Percentiles rank a stretch among this genome's conserved stretches.
These are phyloP conservation scores for Neckera pumila DNA, from an alignment of 225 moss, liverwort and hornwort species.

Conservation along the genomic window DNA sequence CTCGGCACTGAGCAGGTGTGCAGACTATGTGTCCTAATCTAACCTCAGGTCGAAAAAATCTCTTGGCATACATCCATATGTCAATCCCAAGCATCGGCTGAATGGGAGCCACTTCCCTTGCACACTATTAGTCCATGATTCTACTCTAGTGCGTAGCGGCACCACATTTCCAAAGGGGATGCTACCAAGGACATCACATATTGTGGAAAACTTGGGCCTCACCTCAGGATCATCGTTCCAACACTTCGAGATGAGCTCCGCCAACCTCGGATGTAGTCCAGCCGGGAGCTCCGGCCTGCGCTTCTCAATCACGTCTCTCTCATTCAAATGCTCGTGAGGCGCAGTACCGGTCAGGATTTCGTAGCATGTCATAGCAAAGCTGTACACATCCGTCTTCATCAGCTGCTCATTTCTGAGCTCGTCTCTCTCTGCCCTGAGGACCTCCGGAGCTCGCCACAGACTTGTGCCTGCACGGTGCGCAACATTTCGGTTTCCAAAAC, in stretches of 20 bases:
- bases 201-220: neutral
- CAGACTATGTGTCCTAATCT: neutral
- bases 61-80: neutral
- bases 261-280: neutral
- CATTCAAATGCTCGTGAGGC: neutral
- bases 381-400: slow-evolving; percentile 7
- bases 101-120: neutral
- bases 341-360: neutral
- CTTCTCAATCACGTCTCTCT: neutral
- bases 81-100: neutral
- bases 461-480: neutral
- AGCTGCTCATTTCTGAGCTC: neutral
- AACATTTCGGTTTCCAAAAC: neutral
- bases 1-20: neutral
- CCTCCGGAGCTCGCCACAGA: slow-evolving; percentile 5
- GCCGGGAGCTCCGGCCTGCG: neutral
- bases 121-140: neutral
- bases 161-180: neutral
- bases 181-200: neutral
- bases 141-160: neutral
- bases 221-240: neutral
- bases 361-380: slow-evolving; percentile 2
- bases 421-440: neutral
- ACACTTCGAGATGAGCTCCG: neutral
- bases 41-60: too few species aligned